Conservation (phyloP, 225 moss, liverwort and hornwort species). For the Pleurozium schreberi region DNA sequence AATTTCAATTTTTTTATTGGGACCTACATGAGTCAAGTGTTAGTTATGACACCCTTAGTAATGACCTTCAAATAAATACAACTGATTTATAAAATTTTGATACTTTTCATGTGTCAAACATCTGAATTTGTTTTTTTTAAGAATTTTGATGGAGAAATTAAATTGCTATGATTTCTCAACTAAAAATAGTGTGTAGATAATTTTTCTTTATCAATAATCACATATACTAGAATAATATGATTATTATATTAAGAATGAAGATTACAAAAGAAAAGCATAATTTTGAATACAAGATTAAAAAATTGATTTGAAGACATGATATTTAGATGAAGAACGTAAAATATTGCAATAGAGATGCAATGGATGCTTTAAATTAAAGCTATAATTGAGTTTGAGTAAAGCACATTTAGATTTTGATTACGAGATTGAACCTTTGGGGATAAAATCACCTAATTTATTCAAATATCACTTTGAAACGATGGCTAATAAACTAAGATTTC, state of each 20-base stretch:
- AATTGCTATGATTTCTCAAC: background rate
- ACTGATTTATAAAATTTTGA: background rate
- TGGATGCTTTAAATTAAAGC: background rate
- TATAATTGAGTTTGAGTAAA: background rate
- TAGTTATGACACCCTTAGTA: background rate
- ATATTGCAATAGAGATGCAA: accelerated
- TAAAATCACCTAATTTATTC: background rate
- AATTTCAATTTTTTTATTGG: background rate
- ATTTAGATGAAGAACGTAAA: background rate
- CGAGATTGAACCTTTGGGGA: background rate
- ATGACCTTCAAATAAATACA: background rate
- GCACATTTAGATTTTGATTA: background rate
- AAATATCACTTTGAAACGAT: background rate
- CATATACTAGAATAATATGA: no score
- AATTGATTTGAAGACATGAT: background rate
- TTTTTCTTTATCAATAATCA: background rate
- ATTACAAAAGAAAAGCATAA: background rate
- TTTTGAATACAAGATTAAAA: background rate
- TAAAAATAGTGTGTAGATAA: background rate
- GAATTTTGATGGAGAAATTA: background rate
- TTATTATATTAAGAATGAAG: no score
- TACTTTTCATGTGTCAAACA: background rate
- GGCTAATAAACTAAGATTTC: background rate
- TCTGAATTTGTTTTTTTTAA: background rate
- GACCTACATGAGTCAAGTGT: background rate